Percentiles rank a stretch among this genome's conserved stretches.
phyloP scores from a whole-genome alignment of 73 alveolate genomes.

The Paramecium primaurelia region DNA sequence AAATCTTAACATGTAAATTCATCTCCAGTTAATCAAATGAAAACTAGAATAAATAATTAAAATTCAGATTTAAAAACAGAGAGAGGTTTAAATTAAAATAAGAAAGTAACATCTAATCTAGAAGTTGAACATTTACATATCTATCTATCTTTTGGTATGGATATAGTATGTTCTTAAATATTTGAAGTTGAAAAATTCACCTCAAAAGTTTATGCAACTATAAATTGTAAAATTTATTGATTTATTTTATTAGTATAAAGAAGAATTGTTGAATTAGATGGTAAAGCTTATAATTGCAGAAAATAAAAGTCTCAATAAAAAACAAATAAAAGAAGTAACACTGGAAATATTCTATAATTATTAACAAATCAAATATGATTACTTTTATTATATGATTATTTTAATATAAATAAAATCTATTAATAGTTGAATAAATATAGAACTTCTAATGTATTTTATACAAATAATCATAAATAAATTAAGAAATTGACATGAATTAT shows the following conservation, averaged over 20 bases:
- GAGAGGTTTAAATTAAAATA: background rate
- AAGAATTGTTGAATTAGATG: slow-evolving; percentile 17
- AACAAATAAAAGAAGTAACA: background rate
- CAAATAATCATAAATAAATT: background rate
- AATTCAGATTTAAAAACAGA: background rate
- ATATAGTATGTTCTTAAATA: background rate
- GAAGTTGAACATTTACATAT: background rate
- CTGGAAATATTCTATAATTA: background rate
- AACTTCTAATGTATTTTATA: background rate
- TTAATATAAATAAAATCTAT: background rate
- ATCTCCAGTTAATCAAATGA: background rate
- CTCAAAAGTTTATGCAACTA: background rate
- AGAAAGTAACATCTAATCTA: background rate
- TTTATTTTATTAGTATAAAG: background rate
- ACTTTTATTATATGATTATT: background rate
- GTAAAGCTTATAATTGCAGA: background rate
- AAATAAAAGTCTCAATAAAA: background rate
- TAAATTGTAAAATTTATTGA: slow-evolving; percentile 2
- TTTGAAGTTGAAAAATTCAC: background rate
- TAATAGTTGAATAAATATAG: background rate
- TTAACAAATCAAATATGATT: background rate
- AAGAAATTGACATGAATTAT: background rate
- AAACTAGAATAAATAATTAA: background rate
- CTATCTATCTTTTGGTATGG: slow-evolving; percentile 25
- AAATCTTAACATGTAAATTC: slow-evolving; percentile 15